Evolutionary conservation across 2,329 filamentous ascomycete species (phyloP).

Genomic region (Basipetospora sp.): DNA sequence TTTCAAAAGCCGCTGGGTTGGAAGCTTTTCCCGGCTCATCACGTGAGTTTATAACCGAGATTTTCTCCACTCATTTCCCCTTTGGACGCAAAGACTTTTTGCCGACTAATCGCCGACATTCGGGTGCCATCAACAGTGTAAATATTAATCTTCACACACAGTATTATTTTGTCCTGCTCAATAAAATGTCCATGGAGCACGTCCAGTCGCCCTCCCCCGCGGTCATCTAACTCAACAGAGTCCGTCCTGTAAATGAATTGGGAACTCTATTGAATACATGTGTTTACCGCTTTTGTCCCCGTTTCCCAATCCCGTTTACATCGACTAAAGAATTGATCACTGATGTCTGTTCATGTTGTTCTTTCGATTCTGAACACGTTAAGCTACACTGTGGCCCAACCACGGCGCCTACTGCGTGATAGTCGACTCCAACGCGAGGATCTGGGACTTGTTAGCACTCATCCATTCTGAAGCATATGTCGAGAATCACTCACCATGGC

Average conservation of each 20-base stretch:
- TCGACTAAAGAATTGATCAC: too few relatives aligned
- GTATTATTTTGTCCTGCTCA: background rate
- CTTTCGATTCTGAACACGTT: too few relatives aligned
- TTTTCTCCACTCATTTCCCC: conserved; percentile 10
- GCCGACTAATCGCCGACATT: conserved; percentile 10
- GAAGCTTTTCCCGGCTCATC: conserved; percentile 9
- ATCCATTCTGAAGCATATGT: background rate
- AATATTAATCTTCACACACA: background rate
- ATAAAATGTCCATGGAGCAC: too few relatives aligned
- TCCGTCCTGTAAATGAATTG: too few relatives aligned
- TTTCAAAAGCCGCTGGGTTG: conserved; percentile 10
- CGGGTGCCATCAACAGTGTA: conserved; percentile 2
- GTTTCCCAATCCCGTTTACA: too few relatives aligned
- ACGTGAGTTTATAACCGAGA: conserved; percentile 11
- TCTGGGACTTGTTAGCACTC: conserved; percentile 20
- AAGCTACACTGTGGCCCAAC: too few relatives aligned
- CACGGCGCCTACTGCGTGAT: background rate
- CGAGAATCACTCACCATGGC: conserved; percentile 52
- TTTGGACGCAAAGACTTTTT: conserved; percentile 9
- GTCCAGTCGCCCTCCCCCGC: too few relatives aligned
- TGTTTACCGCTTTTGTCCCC: too few relatives aligned
- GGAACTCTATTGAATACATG: too few relatives aligned
- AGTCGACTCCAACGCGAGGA: conserved; percentile 33
- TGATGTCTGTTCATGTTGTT: too few relatives aligned
- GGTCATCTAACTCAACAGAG: too few relatives aligned